Percentiles rank a stretch among this genome's conserved stretches.
Conservation (phyloP, 352 stramenopile genomes). For the Globisporangium mamillatum region DNA sequence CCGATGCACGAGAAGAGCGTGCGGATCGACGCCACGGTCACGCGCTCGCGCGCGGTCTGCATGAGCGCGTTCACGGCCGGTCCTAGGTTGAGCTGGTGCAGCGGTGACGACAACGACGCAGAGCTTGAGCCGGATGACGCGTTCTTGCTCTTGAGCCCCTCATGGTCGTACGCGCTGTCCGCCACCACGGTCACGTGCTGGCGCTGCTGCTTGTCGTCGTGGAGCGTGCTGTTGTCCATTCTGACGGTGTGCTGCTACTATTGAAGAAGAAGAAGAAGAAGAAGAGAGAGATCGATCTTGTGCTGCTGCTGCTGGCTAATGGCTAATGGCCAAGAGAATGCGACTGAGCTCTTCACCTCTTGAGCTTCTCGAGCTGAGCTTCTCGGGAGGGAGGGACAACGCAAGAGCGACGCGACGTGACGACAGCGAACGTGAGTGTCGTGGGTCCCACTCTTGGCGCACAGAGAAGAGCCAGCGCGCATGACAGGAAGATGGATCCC, state of each 20-base stretch:
- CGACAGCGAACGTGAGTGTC: not conserved
- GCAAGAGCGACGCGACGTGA: not conserved
- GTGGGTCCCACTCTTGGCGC: not conserved
- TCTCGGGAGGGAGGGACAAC: not conserved
- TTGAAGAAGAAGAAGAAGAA: not conserved
- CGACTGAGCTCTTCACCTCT: not conserved
- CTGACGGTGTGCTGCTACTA: not conserved
- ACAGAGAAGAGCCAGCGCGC: not conserved
- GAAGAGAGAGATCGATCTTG: not conserved
- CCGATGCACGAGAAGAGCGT: slow-evolving; percentile 65
- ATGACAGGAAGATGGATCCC: not conserved
- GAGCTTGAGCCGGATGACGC: not conserved
- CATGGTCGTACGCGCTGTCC: slow-evolving; percentile 8
- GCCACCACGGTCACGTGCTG: not conserved
- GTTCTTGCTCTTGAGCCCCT: slow-evolving; percentile 10
- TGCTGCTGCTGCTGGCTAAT: not conserved
- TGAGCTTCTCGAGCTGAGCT: not conserved
- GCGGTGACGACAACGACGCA: slow-evolving; percentile 1
- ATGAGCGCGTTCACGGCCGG: slow-evolving; percentile 33
- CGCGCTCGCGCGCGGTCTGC: slow-evolving; percentile 36
- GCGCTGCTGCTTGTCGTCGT: slow-evolving; percentile 11
- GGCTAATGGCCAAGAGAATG: not conserved
- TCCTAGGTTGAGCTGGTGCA: slow-evolving; percentile 26
- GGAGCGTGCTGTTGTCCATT: slow-evolving; percentile 21
- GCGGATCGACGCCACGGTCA: slow-evolving; percentile 44